Evolutionary conservation across 495 filamentous ascomycete species (phyloP).

Genomic region (Lophiotrema nucula): DNA sequence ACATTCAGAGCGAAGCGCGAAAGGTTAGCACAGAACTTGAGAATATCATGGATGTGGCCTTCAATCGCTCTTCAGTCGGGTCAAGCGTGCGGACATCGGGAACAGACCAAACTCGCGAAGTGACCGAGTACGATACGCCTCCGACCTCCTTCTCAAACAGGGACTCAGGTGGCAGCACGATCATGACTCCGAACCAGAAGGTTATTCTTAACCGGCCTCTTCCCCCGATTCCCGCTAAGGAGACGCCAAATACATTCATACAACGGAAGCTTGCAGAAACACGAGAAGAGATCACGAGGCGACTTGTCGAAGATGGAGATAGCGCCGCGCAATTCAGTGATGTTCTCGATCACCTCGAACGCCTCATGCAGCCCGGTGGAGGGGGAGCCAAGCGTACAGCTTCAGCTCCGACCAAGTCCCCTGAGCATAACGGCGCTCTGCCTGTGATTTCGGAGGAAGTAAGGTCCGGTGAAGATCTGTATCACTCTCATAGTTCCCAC

Average conservation of each 20-base stretch:
- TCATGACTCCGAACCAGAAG: constrained; percentile 17
- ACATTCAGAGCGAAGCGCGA: constrained; percentile 61
- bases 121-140: constrained; percentile 41
- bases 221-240: constrained; percentile 40
- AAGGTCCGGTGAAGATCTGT: constrained; percentile 31
- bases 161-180: constrained; percentile 45
- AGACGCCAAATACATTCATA: constrained; percentile 49
- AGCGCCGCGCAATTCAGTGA: constrained; percentile 51
- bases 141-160: constrained; percentile 50
- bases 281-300: constrained; percentile 52
- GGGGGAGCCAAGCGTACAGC: constrained; percentile 43
- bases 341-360: constrained; percentile 61
- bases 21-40: constrained; percentile 67
- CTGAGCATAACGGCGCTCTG: constrained; percentile 33
- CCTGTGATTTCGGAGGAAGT: constrained; percentile 44
- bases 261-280: constrained; percentile 57
- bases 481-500: constrained; percentile 24
- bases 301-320: constrained; percentile 36
- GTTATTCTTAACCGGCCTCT: constrained; percentile 35
- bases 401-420: constrained; percentile 52
- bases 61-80: constrained; percentile 67
- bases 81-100: constrained; percentile 46
- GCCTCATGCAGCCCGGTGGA: constrained; percentile 46
- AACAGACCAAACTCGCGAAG: constrained; percentile 39
- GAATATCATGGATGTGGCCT: constrained; percentile 76